Percentiles rank a stretch among this genome's conserved stretches.
These are phyloP conservation scores for Zymoseptoria pseudotritici DNA, from an alignment of 2,329 filamentous ascomycete species.

Conservation along the genomic window DNA sequence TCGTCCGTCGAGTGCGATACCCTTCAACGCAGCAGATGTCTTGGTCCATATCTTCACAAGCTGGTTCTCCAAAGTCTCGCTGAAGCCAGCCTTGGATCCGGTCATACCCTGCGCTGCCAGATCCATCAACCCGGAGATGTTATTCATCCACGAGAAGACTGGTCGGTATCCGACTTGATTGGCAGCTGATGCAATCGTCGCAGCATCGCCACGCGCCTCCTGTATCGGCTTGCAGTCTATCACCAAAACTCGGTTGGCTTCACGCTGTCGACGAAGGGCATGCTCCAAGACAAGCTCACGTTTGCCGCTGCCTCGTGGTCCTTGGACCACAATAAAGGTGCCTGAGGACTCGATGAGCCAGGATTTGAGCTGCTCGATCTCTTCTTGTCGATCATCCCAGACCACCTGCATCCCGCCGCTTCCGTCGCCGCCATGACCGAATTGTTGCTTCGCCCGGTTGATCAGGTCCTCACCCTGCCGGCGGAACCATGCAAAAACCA, in stretches of 20 bases:
- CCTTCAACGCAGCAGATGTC: slow-evolving; percentile 68
- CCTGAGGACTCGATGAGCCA: slow-evolving; percentile 85
- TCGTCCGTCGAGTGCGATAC: slow-evolving; percentile 63
- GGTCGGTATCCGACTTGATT: slow-evolving; percentile 81
- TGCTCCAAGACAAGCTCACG: slow-evolving; percentile 80
- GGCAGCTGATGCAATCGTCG: slow-evolving; percentile 76
- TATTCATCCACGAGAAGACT: slow-evolving; percentile 95
- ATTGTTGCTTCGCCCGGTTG: slow-evolving; percentile 42
- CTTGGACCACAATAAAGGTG: slow-evolving; percentile 90
- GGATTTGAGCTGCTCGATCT: slow-evolving; percentile 72
- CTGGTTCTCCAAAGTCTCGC: slow-evolving; percentile 83
- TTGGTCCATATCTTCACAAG: slow-evolving; percentile 84
- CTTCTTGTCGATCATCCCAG: slow-evolving; percentile 76
- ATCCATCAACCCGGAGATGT: slow-evolving; percentile 83
- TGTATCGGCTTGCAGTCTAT: slow-evolving; percentile 92
- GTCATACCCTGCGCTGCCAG: slow-evolving; percentile 89
- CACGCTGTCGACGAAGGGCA: slow-evolving; percentile 55
- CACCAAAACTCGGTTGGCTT: slow-evolving; percentile 66
- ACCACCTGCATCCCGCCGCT: slow-evolving; percentile 70
- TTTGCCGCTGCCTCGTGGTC: slow-evolving; percentile 85
- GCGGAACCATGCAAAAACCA: slow-evolving; percentile 73
- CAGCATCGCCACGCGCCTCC: slow-evolving; percentile 79
- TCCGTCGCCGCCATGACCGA: slow-evolving; percentile 37
- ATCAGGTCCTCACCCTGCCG: slow-evolving; percentile 59
- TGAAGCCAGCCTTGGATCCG: slow-evolving; percentile 89